Percentiles rank a stretch among this genome's conserved stretches.
Conservation (phyloP, 2,329 filamentous ascomycete species). For the Chaetomiaceae sp. region DNA sequence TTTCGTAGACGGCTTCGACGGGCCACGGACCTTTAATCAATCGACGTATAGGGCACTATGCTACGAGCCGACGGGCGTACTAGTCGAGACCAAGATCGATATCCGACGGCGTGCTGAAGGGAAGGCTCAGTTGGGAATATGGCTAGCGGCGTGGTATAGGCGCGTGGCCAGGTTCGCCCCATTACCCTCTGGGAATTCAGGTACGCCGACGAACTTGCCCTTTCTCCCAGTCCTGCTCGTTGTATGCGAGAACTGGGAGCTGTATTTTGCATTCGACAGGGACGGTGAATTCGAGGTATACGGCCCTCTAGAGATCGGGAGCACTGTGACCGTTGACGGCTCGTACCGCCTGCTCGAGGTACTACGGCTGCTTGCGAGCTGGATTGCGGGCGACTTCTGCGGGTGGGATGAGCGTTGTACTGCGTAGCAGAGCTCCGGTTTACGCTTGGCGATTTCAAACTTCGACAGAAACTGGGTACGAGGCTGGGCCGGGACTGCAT, state of each 20-base stretch:
- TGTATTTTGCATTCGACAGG: slow-evolving; percentile 4
- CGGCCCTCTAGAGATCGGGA: slow-evolving; percentile 1
- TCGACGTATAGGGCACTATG: slow-evolving; percentile 1
- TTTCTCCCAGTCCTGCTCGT: slow-evolving; percentile 3
- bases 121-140: slow-evolving; percentile 2
- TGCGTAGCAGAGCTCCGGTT: slow-evolving; percentile 3
- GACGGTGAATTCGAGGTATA: slow-evolving; percentile 1
- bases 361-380: slow-evolving; percentile 3
- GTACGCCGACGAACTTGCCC: slow-evolving; percentile 1
- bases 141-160: slow-evolving; percentile 3
- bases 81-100: slow-evolving; percentile 3
- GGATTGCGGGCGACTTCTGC: slow-evolving; percentile 2
- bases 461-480: too few relatives aligned
- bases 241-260: slow-evolving; percentile 1
- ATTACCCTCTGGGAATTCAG: neutral
- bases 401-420: slow-evolving; percentile 6
- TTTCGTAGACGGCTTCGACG: slow-evolving; percentile 4
- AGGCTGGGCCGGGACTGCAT: too few relatives aligned
- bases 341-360: slow-evolving; percentile 4
- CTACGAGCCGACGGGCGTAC: slow-evolving; percentile 5
- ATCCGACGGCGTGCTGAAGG: slow-evolving; percentile 2
- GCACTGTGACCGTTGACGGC: slow-evolving; percentile 2
- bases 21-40: slow-evolving; percentile 3
- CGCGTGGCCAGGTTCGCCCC: slow-evolving; percentile 4
- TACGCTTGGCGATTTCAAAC: too few relatives aligned